Evolutionary conservation across 805 yeast genomes (phyloP).

Genomic region (Monosporozyma aerobia): DNA sequence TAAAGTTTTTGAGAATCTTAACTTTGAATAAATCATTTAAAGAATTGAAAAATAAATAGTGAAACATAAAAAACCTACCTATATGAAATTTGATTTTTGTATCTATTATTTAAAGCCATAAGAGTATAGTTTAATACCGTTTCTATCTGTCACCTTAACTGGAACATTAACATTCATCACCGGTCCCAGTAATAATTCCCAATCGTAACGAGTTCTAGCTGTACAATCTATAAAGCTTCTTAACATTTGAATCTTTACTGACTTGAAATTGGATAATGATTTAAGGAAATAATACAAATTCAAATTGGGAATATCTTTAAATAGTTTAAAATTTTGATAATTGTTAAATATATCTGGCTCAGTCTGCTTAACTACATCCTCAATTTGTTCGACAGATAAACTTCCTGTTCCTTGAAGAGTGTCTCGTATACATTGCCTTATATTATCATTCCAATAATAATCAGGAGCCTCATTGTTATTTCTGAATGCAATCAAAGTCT

Average conservation of each 20-base stretch:
- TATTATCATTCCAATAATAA: conserved; percentile 23
- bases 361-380: conserved; percentile 6
- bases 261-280: conserved; percentile 24
- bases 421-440: conserved; percentile 14
- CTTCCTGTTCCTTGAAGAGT: neutral
- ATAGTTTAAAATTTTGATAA: conserved; percentile 19
- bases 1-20: neutral
- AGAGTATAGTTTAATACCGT: conserved; percentile 37
- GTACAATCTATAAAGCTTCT: conserved; percentile 32
- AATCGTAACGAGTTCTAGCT: conserved; percentile 31
- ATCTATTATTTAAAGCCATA: conserved; percentile 11
- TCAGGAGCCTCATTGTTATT: conserved; percentile 7
- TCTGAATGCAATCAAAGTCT: conserved; percentile 19
- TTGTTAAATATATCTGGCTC: conserved; percentile 18
- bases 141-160: conserved; percentile 30
- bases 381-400: conserved; percentile 3
- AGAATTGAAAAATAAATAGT: neutral
- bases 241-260: conserved; percentile 32
- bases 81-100: neutral
- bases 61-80: neutral
- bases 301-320: conserved; percentile 30
- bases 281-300: conserved; percentile 30
- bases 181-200: conserved; percentile 31
- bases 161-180: conserved; percentile 30
- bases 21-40: neutral